These are phyloP conservation scores for Fusarium sp. DNA, from an alignment of 2,329 filamentous ascomycete species.

Conservation along the genomic window DNA sequence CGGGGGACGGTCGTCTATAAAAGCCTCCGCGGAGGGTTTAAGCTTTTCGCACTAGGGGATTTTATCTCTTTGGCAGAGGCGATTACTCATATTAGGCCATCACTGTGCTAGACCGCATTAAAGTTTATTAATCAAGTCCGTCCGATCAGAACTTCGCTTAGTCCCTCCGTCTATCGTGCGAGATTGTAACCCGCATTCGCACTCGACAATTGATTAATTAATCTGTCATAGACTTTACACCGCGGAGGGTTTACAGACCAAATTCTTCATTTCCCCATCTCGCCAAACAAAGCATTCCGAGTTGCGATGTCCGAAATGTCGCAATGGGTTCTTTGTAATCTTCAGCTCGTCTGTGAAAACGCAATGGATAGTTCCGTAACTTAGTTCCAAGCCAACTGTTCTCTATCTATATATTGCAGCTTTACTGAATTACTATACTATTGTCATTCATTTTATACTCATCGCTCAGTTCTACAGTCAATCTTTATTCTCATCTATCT, in stretches of 20 bases:
- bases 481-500: neutral
- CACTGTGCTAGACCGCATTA: neutral
- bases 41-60: neutral
- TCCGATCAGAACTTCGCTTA: neutral
- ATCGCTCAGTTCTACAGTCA: neutral
- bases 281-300: rapidly evolving
- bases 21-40: neutral
- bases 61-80: neutral
- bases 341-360: neutral
- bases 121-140: neutral
- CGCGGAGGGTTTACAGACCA: neutral
- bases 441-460: neutral
- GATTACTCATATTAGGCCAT: neutral
- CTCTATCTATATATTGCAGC: neutral
- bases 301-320: neutral
- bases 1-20: neutral
- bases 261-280: neutral
- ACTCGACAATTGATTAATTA: neutral
- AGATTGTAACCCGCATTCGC: neutral
- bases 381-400: neutral
- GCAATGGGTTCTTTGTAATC: neutral
- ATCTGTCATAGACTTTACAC: neutral
- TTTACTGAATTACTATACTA: neutral
- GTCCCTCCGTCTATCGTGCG: neutral
- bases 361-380: neutral